phyloP scores from a whole-genome alignment of 2,329 filamentous ascomycete species.

The Talaromyces piceae region DNA sequence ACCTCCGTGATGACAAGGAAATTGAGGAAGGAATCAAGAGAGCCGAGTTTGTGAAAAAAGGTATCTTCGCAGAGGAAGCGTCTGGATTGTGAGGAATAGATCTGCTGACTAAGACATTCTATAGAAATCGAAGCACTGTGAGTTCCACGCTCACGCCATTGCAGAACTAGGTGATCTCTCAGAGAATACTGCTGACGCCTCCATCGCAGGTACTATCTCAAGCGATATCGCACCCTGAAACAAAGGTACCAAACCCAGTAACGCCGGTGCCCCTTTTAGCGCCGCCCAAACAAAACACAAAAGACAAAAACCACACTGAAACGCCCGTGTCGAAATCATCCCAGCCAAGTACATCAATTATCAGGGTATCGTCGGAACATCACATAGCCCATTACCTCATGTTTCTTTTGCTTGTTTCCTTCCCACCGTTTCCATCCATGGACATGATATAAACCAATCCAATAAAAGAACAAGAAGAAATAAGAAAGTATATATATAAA shows the following conservation, averaged over 20 bases:
- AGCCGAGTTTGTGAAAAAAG: constrained; percentile 87
- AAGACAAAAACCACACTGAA: background rate
- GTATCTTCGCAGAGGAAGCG: constrained; percentile 36
- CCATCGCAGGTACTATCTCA: constrained; percentile 70
- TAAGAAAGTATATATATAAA: background rate
- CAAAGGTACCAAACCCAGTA: constrained; percentile 61
- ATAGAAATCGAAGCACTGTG: constrained; percentile 87
- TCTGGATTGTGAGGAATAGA: background rate
- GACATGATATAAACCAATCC: constrained; percentile 15
- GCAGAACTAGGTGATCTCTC: too few relatives aligned
- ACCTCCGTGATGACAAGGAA: constrained; percentile 61
- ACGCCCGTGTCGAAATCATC: background rate
- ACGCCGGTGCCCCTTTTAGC: background rate
- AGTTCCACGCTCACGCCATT: constrained; percentile 43
- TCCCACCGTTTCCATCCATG: background rate
- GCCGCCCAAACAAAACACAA: background rate
- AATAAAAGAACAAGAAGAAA: constrained; percentile 15
- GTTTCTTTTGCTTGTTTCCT: too few relatives aligned
- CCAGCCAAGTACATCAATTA: constrained; percentile 10
- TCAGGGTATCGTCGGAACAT: background rate
- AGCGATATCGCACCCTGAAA: constrained; percentile 77
- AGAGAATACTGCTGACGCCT: constrained; percentile 18
- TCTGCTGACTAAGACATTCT: background rate
- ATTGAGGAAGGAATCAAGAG: constrained; percentile 69
- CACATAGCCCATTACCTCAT: background rate